These are phyloP conservation scores for Fusarium agapanthi DNA, from an alignment of 2,329 filamentous ascomycete genomes.

Conservation along the genomic window DNA sequence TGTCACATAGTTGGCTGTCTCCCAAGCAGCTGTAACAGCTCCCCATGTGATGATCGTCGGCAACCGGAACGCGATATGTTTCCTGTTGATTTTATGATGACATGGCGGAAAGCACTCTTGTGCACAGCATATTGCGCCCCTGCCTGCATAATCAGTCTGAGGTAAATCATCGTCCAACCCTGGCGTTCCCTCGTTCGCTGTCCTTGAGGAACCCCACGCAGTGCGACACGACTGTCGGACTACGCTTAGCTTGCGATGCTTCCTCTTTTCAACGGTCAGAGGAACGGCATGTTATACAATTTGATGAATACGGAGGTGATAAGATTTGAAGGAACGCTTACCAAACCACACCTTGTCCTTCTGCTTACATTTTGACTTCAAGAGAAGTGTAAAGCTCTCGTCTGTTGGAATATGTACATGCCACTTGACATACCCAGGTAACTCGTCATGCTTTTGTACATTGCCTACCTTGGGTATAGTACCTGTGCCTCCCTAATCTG, in stretches of 20 bases:
- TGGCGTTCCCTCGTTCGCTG: slow-evolving; percentile 1
- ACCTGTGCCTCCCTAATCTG: slow-evolving; percentile 6
- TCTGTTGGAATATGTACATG: not conserved
- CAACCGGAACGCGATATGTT: slow-evolving; percentile 28
- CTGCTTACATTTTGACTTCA: not conserved
- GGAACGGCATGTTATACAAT: not conserved
- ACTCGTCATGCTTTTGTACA: not conserved
- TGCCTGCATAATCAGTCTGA: slow-evolving; percentile 33
- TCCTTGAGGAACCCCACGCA: no score
- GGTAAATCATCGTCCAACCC: slow-evolving; percentile 11
- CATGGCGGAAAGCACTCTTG: slow-evolving; percentile 12
- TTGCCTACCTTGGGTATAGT: not conserved
- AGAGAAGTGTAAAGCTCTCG: not conserved
- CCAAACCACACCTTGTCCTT: not conserved
- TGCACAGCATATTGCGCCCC: slow-evolving; percentile 9
- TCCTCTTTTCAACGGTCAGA: not conserved
- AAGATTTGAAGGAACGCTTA: slow-evolving; percentile 7
- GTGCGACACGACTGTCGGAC: not conserved
- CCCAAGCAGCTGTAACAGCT: slow-evolving; percentile 19
- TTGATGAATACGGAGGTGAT: not conserved
- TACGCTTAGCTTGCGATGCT: slow-evolving; percentile 13
- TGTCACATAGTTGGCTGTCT: slow-evolving; percentile 9
- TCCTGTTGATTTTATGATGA: slow-evolving; percentile 25
- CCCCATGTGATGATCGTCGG: slow-evolving; percentile 22
- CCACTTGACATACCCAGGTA: not conserved